phyloP scores from a whole-genome alignment of 805 yeast species.

The Candida khao-thaluensis region DNA sequence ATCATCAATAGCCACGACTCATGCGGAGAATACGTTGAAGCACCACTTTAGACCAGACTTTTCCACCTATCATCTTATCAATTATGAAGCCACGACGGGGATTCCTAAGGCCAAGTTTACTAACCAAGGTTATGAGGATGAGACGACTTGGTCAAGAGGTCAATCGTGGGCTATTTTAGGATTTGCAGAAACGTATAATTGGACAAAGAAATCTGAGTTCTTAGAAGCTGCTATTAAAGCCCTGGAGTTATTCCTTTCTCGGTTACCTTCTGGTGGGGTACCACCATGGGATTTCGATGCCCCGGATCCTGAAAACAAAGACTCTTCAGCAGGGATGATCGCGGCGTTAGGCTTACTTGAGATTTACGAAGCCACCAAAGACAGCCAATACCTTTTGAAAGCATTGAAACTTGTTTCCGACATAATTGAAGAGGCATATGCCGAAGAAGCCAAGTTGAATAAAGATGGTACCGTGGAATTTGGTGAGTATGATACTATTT shows the following conservation, averaged over 20 bases:
- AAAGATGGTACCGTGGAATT: conserved; percentile 11
- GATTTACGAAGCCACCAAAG: conserved; percentile 19
- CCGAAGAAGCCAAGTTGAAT: conserved; percentile 7
- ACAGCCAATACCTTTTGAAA: conserved; percentile 15
- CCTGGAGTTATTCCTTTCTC: conserved; percentile 22
- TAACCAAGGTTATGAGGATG: conserved; percentile 27
- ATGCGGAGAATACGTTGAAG: conserved; percentile 28
- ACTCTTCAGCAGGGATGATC: conserved; percentile 27
- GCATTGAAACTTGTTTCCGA: conserved; percentile 18
- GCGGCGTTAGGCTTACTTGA: conserved; percentile 26
- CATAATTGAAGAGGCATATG: conserved; percentile 14
- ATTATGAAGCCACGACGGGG: conserved; percentile 23
- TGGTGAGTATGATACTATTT: conserved; percentile 21
- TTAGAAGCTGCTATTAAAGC: conserved; percentile 23
- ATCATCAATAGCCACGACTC: conserved; percentile 26
- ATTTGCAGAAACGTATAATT: conserved; percentile 22
- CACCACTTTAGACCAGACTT: conserved; percentile 22
- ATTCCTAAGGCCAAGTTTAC: conserved; percentile 22
- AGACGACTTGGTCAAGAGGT: conserved; percentile 29
- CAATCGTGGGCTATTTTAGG: conserved; percentile 33
- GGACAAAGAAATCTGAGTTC: conserved; percentile 23
- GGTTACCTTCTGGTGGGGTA: conserved; percentile 24
- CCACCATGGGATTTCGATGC: conserved; percentile 28
- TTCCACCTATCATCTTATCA: conserved; percentile 24
- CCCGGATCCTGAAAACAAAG: conserved; percentile 22